Evolutionary conservation across 176 grass and related monocot species (phyloP).

Genomic region (Carex cristatella): DNA sequence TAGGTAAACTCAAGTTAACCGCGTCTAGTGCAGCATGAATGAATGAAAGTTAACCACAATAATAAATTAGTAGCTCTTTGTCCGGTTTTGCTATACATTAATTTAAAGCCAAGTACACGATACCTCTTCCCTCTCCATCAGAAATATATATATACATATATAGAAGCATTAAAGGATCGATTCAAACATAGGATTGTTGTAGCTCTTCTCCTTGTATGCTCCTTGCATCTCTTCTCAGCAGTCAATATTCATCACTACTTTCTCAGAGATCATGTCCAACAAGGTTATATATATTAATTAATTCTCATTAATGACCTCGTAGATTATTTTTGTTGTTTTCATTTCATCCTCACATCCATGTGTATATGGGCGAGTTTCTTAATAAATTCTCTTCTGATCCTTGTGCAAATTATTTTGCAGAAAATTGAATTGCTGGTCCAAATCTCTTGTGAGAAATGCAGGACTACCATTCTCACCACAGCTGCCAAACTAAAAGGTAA

Average conservation of each 20-base stretch:
- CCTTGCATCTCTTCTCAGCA: background rate
- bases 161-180: background rate
- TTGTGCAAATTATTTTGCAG: slow-evolving; percentile 23
- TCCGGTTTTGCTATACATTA: no score
- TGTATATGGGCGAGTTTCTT: no score
- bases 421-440: slow-evolving; percentile 67
- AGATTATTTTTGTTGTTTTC: background rate
- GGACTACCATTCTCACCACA: slow-evolving; percentile 29
- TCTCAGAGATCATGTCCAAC: slow-evolving; percentile 10
- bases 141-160: no score
- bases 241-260: background rate
- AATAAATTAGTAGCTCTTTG: no score
- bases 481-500: slow-evolving; percentile 40
- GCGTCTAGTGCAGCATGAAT: no score
- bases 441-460: slow-evolving; percentile 36
- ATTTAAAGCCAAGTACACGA: no score
- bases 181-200: background rate
- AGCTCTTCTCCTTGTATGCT: background rate
- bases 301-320: background rate
- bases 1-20: no score
- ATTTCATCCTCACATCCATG: background rate
- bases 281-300: background rate
- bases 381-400: background rate
- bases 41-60: no score
- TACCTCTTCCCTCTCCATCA: no score